Percentiles rank a stretch among this genome's conserved stretches.
phyloP scores from a whole-genome alignment of 306 rosid species.

The Cicer judaicum region DNA sequence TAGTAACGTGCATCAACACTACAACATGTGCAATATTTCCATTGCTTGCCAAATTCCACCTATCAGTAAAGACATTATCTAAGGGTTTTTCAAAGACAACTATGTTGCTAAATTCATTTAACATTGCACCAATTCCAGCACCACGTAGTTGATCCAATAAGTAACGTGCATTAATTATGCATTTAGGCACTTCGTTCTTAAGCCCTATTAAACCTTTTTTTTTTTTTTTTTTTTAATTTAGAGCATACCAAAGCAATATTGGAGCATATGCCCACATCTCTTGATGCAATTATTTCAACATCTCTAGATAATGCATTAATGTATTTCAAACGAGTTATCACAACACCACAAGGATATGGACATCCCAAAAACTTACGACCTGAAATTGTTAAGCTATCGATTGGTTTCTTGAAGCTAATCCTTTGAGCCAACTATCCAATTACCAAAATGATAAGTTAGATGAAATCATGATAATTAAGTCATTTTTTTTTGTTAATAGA shows the following conservation, averaged over 20 bases:
- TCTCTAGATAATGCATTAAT: conserved; percentile 55
- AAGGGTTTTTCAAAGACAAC: conserved; percentile 70
- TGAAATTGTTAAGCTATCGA: conserved; percentile 32
- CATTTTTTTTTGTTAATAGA: too few relatives aligned
- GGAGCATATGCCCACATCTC: conserved; percentile 38
- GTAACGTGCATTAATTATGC: conserved; percentile 41
- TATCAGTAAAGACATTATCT: conserved; percentile 56
- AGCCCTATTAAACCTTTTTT: conserved; percentile 22
- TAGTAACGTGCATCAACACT: conserved; percentile 36
- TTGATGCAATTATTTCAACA: conserved; percentile 9
- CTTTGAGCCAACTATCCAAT: conserved; percentile 29
- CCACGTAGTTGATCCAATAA: conserved; percentile 49
- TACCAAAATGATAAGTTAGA: background rate
- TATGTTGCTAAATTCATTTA: conserved; percentile 57
- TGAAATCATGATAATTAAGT: background rate
- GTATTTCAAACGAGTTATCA: conserved; percentile 56
- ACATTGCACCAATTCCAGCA: conserved; percentile 56
- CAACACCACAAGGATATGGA: conserved; percentile 42
- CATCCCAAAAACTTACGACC: conserved; percentile 45
- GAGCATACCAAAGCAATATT: conserved; percentile 26
- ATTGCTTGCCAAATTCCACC: conserved; percentile 67
- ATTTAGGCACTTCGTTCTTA: background rate
- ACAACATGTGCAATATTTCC: conserved; percentile 70
- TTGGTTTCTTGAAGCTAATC: conserved; percentile 40
- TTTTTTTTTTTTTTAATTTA: too few relatives aligned